Evolutionary conservation across 2,329 filamentous ascomycete genomes (phyloP).

Genomic region (Pseudogymnoascus pannorum): DNA sequence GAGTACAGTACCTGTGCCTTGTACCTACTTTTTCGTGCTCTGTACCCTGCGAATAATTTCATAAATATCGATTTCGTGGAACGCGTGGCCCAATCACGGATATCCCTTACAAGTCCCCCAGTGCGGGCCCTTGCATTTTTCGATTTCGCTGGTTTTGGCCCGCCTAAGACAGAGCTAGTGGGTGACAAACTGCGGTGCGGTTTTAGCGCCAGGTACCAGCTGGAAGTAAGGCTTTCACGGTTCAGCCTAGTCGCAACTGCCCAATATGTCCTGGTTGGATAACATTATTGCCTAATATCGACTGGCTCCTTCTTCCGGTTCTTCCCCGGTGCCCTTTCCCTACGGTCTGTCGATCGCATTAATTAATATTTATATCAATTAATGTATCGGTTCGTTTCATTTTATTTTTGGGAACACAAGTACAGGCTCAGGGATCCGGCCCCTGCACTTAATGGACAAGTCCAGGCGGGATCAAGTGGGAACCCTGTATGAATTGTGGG

Average conservation of each 20-base stretch:
- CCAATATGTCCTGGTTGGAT: neutral
- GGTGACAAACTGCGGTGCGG: neutral
- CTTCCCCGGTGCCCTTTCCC: neutral
- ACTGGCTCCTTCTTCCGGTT: neutral
- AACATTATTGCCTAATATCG: neutral
- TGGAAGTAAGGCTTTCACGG: neutral
- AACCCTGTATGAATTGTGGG: neutral
- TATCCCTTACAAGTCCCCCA: neutral
- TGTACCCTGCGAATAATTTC: neutral
- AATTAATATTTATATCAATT: neutral
- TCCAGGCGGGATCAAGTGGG: neutral
- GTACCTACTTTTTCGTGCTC: no score
- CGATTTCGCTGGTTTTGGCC: neutral
- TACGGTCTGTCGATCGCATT: neutral
- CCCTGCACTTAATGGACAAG: neutral
- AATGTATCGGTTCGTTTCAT: neutral
- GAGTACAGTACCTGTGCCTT: neutral
- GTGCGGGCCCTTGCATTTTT: neutral
- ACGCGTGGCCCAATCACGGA: neutral
- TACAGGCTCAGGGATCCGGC: neutral
- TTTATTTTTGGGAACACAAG: neutral
- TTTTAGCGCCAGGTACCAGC: neutral
- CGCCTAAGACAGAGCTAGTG: neutral
- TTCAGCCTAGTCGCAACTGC: neutral
- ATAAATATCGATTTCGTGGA: neutral